These are phyloP conservation scores for Nymphaea thermarum DNA, from an alignment of 164 flowering plant species.

Conservation along the genomic window DNA sequence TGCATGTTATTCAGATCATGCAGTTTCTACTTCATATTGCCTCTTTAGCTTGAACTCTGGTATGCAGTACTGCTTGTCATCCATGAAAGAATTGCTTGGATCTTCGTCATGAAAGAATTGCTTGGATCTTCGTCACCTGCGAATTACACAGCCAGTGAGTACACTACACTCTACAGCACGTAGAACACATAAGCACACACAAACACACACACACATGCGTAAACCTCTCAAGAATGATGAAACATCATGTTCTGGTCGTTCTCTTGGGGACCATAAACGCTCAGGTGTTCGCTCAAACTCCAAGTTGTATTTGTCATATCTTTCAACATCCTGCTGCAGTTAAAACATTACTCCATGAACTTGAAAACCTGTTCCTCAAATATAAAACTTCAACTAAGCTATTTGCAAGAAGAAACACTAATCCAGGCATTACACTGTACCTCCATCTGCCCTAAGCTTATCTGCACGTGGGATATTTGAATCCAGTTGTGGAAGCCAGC, in stretches of 20 bases:
- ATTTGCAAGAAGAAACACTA: background rate
- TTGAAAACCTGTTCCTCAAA: background rate
- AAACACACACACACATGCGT: background rate
- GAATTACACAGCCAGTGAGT: too few species aligned
- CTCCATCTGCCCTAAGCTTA: background rate
- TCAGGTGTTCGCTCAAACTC: background rate
- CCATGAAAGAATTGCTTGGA: background rate
- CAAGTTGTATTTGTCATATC: background rate
- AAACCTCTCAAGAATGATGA: background rate
- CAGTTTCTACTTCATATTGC: background rate
- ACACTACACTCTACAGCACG: too few species aligned
- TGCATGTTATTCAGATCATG: background rate
- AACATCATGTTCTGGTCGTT: background rate
- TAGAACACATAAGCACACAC: too few species aligned
- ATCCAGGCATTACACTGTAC: background rate
- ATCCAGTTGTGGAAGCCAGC: background rate
- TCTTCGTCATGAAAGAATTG: background rate
- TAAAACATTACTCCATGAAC: background rate
- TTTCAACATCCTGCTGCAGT: background rate
- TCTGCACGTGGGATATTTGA: background rate
- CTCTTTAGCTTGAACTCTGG: background rate
- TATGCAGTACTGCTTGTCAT: background rate
- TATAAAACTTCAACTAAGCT: background rate
- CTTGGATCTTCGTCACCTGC: background rate
- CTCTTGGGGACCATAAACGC: background rate